These are phyloP conservation scores for Ogataea salicorniae DNA, from an alignment of 805 yeast genomes.

Conservation along the genomic window DNA sequence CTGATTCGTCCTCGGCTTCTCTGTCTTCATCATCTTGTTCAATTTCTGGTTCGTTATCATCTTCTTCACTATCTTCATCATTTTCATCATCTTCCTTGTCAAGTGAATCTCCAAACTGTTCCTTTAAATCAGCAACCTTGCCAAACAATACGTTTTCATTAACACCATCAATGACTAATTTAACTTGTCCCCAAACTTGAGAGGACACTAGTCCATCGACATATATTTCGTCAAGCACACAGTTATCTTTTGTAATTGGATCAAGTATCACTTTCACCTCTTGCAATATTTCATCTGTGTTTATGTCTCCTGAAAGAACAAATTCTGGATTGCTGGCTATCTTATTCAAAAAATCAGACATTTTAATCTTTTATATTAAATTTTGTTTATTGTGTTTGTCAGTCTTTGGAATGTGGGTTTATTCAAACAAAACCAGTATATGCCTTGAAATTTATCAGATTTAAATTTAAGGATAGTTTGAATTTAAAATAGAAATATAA, in stretches of 20 bases:
- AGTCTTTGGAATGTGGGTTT: neutral
- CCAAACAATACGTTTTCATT: constrained; percentile 57
- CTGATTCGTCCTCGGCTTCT: constrained; percentile 24
- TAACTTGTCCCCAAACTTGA: constrained; percentile 92
- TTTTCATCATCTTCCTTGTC: constrained; percentile 18
- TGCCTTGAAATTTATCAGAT: too few species aligned
- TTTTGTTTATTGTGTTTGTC: neutral
- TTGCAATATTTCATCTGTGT: constrained; percentile 19
- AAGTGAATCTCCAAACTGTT: constrained; percentile 23
- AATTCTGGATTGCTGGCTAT: constrained; percentile 15
- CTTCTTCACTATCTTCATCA: constrained; percentile 20
- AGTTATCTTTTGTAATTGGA: constrained; percentile 40
- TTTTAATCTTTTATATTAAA: neutral
- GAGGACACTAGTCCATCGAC: constrained; percentile 84
- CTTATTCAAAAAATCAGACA: constrained; percentile 12
- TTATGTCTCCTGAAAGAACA: constrained; percentile 12
- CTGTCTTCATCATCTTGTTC: constrained; percentile 23
- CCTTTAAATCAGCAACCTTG: constrained; percentile 48
- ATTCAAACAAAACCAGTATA: too few species aligned
- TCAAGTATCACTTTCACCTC: constrained; percentile 50
- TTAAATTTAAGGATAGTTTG: too few species aligned
- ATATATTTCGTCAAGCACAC: constrained; percentile 76
- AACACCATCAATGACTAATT: constrained; percentile 75
- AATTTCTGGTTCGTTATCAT: constrained; percentile 27
- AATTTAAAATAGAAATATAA: too few species aligned